Conservation (phyloP, 31 red algal genomes). For the Porphyra umbilicalis region DNA sequence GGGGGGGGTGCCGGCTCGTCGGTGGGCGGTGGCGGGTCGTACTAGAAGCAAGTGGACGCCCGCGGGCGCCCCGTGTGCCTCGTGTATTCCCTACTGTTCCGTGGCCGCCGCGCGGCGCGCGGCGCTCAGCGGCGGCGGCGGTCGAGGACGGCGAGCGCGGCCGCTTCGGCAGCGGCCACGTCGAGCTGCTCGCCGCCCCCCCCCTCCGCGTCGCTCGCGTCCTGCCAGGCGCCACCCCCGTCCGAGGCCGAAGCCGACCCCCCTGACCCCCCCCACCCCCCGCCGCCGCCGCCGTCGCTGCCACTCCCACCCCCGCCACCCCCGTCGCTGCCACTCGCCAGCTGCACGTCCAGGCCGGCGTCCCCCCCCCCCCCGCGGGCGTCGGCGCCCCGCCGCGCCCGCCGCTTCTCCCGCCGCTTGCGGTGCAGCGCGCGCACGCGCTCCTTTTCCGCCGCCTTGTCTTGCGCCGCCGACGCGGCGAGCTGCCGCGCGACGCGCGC, state of each 20-base stretch:
- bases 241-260: neutral
- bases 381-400: neutral
- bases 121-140: neutral
- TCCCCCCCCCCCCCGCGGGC: neutral
- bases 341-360: neutral
- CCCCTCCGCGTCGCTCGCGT: neutral
- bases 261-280: neutral
- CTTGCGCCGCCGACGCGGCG: neutral
- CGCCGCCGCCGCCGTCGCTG: neutral
- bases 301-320: neutral
- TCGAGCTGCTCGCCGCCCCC: neutral
- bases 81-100: too few species aligned
- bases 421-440: neutral
- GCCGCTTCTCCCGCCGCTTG: neutral
- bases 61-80: too few species aligned
- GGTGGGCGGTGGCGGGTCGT: too few species aligned
- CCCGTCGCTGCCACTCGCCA: neutral
- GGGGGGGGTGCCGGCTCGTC: too few species aligned
- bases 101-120: neutral
- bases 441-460: neutral
- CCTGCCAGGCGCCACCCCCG: neutral
- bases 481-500: neutral
- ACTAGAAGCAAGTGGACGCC: too few species aligned
- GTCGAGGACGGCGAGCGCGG: neutral
- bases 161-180: neutral